Evolutionary conservation across 1,284 basidiomycete species (phyloP), one percentile per base, ranked within the genome.

Genomic region (Apiotrichum brassicae): DNA sequence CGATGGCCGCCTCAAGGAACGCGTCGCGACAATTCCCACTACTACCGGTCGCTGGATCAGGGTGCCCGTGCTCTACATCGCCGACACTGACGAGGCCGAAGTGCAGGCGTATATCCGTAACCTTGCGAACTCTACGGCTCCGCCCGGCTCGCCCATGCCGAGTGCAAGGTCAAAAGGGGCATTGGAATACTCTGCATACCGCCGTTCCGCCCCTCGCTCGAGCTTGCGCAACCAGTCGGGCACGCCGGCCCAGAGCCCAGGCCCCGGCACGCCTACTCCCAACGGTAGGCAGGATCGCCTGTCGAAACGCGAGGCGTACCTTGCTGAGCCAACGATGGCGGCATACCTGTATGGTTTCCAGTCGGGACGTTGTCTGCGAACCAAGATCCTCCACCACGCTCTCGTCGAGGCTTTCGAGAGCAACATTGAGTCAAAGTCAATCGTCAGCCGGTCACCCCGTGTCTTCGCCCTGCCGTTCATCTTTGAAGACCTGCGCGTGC

Each of bases 391-490:
- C 4, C 63, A 68, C 54, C 45, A 48, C 13, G 64, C 61, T 2
- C 55, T 68, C 14, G 33, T 66, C 22, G 43, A 48, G 26, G 60
- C 62, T 1, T 42, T 69, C 16, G 24, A 18, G 11, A 19, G 40
- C 9, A 30, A 45, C 18, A 32, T 51, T 0, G 46, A 51, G 16
- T 51, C 61, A 11, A 33, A 50, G 4, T 58, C 57, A 0, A 38
- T 65, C 14, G 41, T 63, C 1, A 61, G 59, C 2, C 34, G 23
- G 1, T 55, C 54, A 5, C 64, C 65, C 5, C 53, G 61, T 7
- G 53, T 70, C n/a, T 62, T 71, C 35, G 59, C 62, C 7, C 37
- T 65, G 4, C 60, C 64, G 1, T 44, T 67, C 9, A 42, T 71
- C 9, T 64, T 61, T 51, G 63, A 68, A 40, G 64, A 69, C n/a